Conservation (phyloP, 192 early-diverging fungal species). For the Rhizoclosmatium sp. region DNA sequence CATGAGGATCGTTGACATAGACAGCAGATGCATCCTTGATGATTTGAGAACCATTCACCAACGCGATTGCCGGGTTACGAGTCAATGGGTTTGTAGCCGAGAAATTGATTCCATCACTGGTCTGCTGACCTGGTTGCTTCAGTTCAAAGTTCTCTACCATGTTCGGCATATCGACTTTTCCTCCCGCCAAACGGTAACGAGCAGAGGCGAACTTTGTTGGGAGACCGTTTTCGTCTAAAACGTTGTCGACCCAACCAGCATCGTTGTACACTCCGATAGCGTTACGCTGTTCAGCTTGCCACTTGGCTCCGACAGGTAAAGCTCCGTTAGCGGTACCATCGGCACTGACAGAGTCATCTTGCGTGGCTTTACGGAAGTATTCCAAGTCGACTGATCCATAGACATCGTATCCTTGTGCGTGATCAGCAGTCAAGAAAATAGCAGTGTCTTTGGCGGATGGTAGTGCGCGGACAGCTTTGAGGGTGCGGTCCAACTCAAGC, state of each 20-base stretch:
- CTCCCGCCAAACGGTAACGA: constrained; percentile 35
- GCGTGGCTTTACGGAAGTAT: constrained; percentile 50
- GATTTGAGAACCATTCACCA: not conserved
- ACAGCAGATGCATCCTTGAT: not conserved
- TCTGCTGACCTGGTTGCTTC: constrained; percentile 15
- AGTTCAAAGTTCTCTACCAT: constrained; percentile 42
- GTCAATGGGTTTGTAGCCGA: constrained; percentile 9
- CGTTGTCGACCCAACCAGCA: constrained; percentile 47
- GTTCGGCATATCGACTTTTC: constrained; percentile 41
- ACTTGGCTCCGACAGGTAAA: not conserved
- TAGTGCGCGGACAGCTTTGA: constrained; percentile 56
- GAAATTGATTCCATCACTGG: not conserved
- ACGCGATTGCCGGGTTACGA: constrained; percentile 8
- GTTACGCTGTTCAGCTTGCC: constrained; percentile 35
- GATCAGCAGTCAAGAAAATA: constrained; percentile 73
- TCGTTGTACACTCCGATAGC: constrained; percentile 40
- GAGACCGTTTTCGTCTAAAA: constrained; percentile 43
- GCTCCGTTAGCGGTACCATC: constrained; percentile 14
- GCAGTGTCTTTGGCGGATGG: constrained; percentile 59
- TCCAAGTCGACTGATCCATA: constrained; percentile 67
- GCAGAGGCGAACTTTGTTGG: constrained; percentile 42
- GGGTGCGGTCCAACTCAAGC: constrained; percentile 67
- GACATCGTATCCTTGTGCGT: constrained; percentile 70
- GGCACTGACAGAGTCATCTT: constrained; percentile 28
- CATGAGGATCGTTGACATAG: constrained; percentile 28